phyloP scores from a whole-genome alignment of 768 basidiomycete species.

The Trametes punicea region DNA sequence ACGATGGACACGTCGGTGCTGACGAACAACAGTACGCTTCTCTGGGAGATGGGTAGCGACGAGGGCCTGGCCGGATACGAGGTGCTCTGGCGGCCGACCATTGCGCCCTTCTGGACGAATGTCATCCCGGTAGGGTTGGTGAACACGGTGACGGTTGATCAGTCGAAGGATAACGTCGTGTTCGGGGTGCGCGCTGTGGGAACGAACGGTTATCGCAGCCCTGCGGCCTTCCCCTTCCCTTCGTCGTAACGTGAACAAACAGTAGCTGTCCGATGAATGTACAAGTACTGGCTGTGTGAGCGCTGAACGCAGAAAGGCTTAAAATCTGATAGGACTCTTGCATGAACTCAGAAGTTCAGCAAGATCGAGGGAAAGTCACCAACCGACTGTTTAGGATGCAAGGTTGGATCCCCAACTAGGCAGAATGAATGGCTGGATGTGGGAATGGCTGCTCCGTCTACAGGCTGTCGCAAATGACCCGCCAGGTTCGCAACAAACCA shows the following conservation, averaged over 20 bases:
- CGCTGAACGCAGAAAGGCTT: neutral
- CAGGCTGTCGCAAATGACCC: no score
- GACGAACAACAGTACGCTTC: conserved; percentile 53
- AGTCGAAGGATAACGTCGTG: conserved; percentile 52
- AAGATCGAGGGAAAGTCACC: neutral
- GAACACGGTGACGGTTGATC: conserved; percentile 36
- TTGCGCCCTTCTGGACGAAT: conserved; percentile 46
- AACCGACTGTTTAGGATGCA: neutral
- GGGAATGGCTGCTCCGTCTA: no score
- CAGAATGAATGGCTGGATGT: no score
- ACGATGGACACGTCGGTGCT: conserved; percentile 44
- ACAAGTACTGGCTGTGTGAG: neutral
- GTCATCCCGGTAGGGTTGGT: conserved; percentile 47
- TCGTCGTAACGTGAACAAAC: neutral
- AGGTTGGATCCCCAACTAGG: neutral
- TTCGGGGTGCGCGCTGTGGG: conserved; percentile 49
- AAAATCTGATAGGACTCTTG: neutral
- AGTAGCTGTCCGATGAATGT: neutral
- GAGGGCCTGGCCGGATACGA: conserved; percentile 44
- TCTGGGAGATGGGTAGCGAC: conserved; percentile 41
- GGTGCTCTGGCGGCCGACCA: conserved; percentile 48
- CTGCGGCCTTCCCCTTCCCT: conserved; percentile 39
- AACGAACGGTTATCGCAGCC: conserved; percentile 49
- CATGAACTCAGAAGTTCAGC: neutral
- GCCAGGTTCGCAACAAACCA: no score